A percentile compares a stretch with the other conserved stretches of the same genome.
Conservation (phyloP, 805 yeast species). For the Wickerhamiella siamensis region DNA sequence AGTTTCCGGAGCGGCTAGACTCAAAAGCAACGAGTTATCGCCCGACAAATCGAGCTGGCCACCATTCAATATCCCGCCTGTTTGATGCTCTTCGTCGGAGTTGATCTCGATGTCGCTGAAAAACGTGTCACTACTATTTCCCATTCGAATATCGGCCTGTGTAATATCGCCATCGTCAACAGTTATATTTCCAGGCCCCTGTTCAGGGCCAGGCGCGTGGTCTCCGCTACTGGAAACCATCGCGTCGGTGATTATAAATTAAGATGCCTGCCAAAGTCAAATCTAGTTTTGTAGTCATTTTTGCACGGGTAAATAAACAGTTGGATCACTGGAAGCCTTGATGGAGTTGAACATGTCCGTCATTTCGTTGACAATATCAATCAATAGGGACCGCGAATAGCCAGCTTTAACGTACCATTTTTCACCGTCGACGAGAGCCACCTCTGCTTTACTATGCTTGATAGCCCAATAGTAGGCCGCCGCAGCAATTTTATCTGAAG, state of each 20-base stretch:
- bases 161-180: not conserved
- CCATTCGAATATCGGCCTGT: not conserved
- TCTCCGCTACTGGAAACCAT: no score
- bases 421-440: constrained; percentile 9
- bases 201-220: no score
- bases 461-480: constrained; percentile 27
- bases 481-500: constrained; percentile 26
- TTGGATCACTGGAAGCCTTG: not conserved
- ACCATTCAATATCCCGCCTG: not conserved
- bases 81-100: not conserved
- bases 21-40: not conserved
- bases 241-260: no score
- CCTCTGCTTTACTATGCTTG: constrained; percentile 2
- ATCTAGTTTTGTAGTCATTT: no score
- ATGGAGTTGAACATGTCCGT: constrained; percentile 13
- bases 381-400: constrained; percentile 7
- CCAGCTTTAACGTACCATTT: constrained; percentile 12
- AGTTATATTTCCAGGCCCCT: no score
- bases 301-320: not conserved
- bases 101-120: not conserved
- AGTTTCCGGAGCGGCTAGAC: not conserved
- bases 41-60: not conserved
- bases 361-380: constrained; percentile 15
- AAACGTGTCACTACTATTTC: not conserved
- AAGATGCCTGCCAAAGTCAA: no score